A percentile compares a stretch with the other conserved stretches of the same genome.
Conservation (phyloP, 2,329 filamentous ascomycete species). For the Coniochaeta pulveracea region DNA sequence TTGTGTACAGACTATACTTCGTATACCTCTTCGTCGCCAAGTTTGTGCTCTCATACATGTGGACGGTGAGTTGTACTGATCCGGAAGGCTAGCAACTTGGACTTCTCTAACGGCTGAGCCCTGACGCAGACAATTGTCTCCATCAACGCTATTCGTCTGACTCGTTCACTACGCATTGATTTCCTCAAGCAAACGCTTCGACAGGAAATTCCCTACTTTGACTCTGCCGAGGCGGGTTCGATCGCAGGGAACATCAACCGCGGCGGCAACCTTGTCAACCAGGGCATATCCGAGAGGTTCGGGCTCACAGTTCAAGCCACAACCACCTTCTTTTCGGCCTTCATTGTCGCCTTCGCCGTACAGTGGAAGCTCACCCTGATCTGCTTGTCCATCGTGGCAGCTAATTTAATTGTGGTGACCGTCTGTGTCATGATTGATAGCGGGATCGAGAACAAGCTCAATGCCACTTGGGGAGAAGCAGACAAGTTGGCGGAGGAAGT, state of each 20-base stretch:
- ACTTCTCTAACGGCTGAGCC: background rate
- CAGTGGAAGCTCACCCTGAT: slow-evolving; percentile 32
- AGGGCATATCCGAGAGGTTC: slow-evolving; percentile 33
- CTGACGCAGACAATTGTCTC: slow-evolving; percentile 15
- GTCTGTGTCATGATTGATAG: slow-evolving; percentile 4
- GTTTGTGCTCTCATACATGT: slow-evolving; percentile 32
- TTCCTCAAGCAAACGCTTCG: slow-evolving; percentile 9
- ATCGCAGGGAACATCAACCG: slow-evolving; percentile 34
- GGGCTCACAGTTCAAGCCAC: slow-evolving; percentile 27
- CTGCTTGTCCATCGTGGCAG: slow-evolving; percentile 3
- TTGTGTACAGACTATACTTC: slow-evolving; percentile 32
- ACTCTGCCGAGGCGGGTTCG: slow-evolving; percentile 24
- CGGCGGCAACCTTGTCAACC: slow-evolving; percentile 32
- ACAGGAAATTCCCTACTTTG: slow-evolving; percentile 6
- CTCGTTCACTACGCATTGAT: slow-evolving; percentile 14
- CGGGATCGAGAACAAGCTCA: background rate
- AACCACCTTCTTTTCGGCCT: slow-evolving; percentile 26
- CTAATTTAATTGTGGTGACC: slow-evolving; percentile 4
- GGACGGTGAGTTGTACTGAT: slow-evolving; percentile 6
- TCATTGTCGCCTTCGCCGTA: slow-evolving; percentile 26
- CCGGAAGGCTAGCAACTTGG: background rate
- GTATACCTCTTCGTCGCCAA: slow-evolving; percentile 43
- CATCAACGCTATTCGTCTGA: slow-evolving; percentile 16
- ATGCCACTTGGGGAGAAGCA: slow-evolving; percentile 14
- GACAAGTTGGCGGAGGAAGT: slow-evolving; percentile 36